Base-by-base conservation (phyloP, 2,329 filamentous ascomycete genomes). In the Trichoderma gracile region DNA sequence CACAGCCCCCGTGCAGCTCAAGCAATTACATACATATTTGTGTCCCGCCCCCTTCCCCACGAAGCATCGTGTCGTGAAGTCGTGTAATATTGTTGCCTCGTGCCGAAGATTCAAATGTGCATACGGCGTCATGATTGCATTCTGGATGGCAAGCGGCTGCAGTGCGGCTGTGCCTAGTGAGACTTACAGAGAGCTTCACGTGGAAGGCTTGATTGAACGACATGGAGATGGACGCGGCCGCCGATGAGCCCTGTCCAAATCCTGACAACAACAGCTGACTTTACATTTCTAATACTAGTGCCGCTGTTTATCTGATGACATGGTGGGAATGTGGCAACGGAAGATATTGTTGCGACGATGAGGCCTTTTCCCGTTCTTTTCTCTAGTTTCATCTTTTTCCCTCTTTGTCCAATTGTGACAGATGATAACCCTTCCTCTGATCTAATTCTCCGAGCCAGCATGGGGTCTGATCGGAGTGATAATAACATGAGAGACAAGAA, bases 161-260 rank as follows among this genome's bases (percentile, higher is more conserved):
- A 30, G 46, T 50, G 58, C 25, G 47, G 25, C 58, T 61, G 58
- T 61, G 5, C 5, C 25, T 25, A n/a, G 58, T 53, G 47, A 61
- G 58, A 61, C 58, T 43, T 30, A 25, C 38, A 30, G 30, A 45
- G 58, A 33, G 30, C 47, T 45, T 53, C 58, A 61, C 58, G 58
- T 61, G 58, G 58, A 33, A 52, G 38, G 58, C 58, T 61, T 52
- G 47, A 27, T 52, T 61, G 38, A 52, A 59, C 27, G 19, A 59
- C 15, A 23, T 19, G 19, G n/a, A 27, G 7, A 19, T 30, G 55
- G 43, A 25, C 12, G 21, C 15, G 19, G 19, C 43, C 27, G 27
- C 43, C 19, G 30, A 30, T 38, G 27, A 30, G 19, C n/a, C 43
- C 42, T 27, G 33, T 33, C n/a, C 8, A 9, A 8, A 27, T 60